Conservation (phyloP, 2,329 filamentous ascomycete genomes). For the Fusarium setosum region DNA sequence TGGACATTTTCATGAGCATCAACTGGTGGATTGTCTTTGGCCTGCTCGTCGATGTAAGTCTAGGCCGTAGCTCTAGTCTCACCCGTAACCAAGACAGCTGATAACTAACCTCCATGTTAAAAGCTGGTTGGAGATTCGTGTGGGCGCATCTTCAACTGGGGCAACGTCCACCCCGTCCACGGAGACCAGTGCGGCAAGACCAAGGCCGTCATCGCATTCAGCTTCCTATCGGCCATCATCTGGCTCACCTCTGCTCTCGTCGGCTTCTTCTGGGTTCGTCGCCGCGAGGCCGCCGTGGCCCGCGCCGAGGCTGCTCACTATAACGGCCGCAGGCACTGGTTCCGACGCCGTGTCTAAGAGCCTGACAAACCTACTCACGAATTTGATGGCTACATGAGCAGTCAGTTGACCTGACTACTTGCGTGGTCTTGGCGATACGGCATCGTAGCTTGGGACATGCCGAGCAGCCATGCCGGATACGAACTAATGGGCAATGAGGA, state of each 20-base stretch:
- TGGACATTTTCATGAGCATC: constrained; percentile 75
- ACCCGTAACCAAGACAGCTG: background rate
- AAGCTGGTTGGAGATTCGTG: constrained; percentile 61
- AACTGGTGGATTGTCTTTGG: constrained; percentile 79
- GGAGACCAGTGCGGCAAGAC: constrained; percentile 71
- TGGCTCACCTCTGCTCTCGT: constrained; percentile 75
- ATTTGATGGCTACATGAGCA: too few species aligned
- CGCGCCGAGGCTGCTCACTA: constrained; percentile 44
- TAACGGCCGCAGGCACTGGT: constrained; percentile 52
- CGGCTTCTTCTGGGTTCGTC: constrained; percentile 65
- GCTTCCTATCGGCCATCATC: constrained; percentile 76
- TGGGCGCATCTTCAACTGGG: constrained; percentile 70
- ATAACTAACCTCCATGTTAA: constrained; percentile 9
- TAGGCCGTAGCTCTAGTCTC: background rate
- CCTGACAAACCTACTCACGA: background rate
- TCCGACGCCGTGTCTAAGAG: constrained; percentile 55
- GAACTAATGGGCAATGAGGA: constrained; percentile 21
- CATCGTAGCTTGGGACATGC: constrained; percentile 24
- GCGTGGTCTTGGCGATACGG: constrained; percentile 10
- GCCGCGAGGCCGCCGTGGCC: constrained; percentile 50
- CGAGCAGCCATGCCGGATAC: constrained; percentile 6
- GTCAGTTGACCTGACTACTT: constrained; percentile 10
- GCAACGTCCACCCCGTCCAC: constrained; percentile 57
- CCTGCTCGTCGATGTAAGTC: constrained; percentile 70
- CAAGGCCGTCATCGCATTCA: constrained; percentile 78